phyloP scores from a whole-genome alignment of 306 rosid species.

The Casuarina equisetifolia region DNA sequence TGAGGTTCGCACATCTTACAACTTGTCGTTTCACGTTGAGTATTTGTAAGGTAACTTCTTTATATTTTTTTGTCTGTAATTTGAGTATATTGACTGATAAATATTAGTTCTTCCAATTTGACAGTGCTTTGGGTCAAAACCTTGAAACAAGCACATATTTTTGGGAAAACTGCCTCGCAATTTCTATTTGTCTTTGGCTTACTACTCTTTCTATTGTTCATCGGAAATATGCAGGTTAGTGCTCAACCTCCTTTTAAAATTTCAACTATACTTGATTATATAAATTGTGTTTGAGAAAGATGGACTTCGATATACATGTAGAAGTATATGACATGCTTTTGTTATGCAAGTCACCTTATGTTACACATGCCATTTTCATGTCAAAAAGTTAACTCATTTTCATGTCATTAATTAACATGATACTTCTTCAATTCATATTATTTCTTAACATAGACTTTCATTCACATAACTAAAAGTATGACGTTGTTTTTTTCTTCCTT shows the following conservation, averaged over 20 bases:
- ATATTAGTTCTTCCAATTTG: conserved; percentile 17
- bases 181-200: conserved; percentile 77
- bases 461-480: too few relatives aligned
- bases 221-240: conserved; percentile 92
- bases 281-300: too few relatives aligned
- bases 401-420: too few relatives aligned
- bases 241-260: background rate
- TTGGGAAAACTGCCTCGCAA: conserved; percentile 88
- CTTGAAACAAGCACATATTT: conserved; percentile 72
- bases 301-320: too few relatives aligned
- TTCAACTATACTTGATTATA: background rate
- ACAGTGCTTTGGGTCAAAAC: conserved; percentile 89
- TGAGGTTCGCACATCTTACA: conserved; percentile 56
- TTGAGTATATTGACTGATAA: background rate
- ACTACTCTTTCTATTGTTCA: conserved; percentile 75
- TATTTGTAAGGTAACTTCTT: background rate
- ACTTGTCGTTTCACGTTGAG: background rate
- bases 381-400: too few relatives aligned
- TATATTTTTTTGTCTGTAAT: background rate
- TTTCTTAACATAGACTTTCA: too few relatives aligned
- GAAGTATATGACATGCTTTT: background rate
- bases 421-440: too few relatives aligned
- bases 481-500: too few relatives aligned
- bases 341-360: too few relatives aligned
- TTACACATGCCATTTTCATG: too few relatives aligned